phyloP scores from a whole-genome alignment of 2,329 filamentous ascomycete genomes.

The Colletotrichum cereale region DNA sequence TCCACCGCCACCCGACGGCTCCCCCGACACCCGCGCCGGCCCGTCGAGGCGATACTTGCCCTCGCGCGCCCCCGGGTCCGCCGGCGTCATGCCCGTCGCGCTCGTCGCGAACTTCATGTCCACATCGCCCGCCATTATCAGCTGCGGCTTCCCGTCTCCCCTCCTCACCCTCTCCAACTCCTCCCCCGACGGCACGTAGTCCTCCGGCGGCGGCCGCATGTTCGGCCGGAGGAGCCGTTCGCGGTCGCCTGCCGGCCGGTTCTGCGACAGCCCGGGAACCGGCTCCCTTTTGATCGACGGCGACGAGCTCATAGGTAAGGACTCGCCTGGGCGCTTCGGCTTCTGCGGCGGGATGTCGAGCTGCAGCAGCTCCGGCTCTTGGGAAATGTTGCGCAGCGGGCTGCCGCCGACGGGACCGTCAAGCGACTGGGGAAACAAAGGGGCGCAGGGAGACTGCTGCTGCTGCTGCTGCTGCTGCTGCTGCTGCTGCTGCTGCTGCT shows the following conservation, averaged over 20 bases:
- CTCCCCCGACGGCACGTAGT: constrained; percentile 42
- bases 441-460: not conserved
- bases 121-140: constrained; percentile 38
- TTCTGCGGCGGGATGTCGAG: constrained; percentile 15
- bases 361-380: not conserved
- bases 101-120: constrained; percentile 40
- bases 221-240: constrained; percentile 24
- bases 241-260: not conserved
- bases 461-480: not conserved
- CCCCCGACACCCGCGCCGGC: constrained; percentile 2
- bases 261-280: constrained; percentile 16
- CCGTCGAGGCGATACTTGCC: constrained; percentile 29
- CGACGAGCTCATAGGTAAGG: not conserved
- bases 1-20: not conserved
- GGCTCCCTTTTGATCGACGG: constrained; percentile 19
- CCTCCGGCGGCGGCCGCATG: constrained; percentile 40
- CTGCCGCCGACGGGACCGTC: not conserved
- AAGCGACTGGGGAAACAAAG: constrained; percentile 1
- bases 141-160: constrained; percentile 45
- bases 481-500: not conserved
- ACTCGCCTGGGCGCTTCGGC: not conserved
- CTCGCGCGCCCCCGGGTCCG: constrained; percentile 22
- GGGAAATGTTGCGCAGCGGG: not conserved
- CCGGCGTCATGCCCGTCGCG: constrained; percentile 36
- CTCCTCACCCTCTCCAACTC: constrained; percentile 42